These are phyloP conservation scores for Peronospora tabacina DNA, from an alignment of 352 stramenopile species.

Conservation along the genomic window DNA sequence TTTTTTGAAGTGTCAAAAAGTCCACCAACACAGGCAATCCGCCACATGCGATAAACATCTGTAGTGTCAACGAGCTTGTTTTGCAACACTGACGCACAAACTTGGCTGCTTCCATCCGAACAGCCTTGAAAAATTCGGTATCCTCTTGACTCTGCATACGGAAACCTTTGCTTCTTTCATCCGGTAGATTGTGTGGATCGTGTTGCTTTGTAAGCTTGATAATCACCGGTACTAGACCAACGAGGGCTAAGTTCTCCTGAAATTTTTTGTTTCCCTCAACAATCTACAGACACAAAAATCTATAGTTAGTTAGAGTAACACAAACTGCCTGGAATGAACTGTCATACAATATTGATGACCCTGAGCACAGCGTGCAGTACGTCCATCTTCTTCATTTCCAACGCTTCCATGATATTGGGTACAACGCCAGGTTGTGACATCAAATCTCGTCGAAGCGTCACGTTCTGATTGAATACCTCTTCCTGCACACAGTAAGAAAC, in stretches of 20 bases:
- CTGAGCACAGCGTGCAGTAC: slow-evolving; percentile 79
- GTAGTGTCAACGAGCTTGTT: slow-evolving; percentile 81
- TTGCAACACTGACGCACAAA: slow-evolving; percentile 86
- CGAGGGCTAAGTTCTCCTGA: slow-evolving; percentile 87
- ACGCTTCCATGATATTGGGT: slow-evolving; percentile 89
- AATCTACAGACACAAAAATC: slow-evolving; percentile 39
- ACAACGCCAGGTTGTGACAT: slow-evolving; percentile 89
- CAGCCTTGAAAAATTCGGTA: slow-evolving; percentile 37
- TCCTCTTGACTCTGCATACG: slow-evolving; percentile 12
- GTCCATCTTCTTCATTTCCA: slow-evolving; percentile 88
- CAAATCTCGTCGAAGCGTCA: slow-evolving; percentile 61
- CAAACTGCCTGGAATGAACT: not conserved
- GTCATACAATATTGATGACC: slow-evolving; percentile 75
- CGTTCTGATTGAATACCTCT: slow-evolving; percentile 76
- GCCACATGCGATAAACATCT: slow-evolving; percentile 91
- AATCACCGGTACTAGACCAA: slow-evolving; percentile 87
- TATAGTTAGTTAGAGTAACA: slow-evolving; percentile 2
- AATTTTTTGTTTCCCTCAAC: slow-evolving; percentile 87
- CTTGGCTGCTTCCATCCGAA: slow-evolving; percentile 81
- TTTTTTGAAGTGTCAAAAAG: slow-evolving; percentile 53
- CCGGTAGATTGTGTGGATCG: slow-evolving; percentile 28
- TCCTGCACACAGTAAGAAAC: slow-evolving; percentile 30
- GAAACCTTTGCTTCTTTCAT: slow-evolving; percentile 14
- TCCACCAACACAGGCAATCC: slow-evolving; percentile 81
- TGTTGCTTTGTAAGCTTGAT: slow-evolving; percentile 79